phyloP scores from a whole-genome alignment of 805 yeast genomes.

The Metschnikowia kofuensis region DNA sequence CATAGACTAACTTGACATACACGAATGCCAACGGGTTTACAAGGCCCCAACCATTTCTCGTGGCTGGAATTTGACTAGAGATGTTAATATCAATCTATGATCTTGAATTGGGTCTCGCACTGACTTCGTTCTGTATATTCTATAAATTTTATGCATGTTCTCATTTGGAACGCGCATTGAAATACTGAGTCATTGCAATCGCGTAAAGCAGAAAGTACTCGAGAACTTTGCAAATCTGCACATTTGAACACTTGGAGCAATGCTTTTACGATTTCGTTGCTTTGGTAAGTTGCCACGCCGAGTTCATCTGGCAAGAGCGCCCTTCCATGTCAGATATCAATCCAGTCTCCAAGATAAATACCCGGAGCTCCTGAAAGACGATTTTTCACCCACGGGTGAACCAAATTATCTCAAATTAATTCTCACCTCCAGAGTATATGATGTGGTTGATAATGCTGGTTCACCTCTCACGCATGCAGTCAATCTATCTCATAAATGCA shows the following conservation, averaged over 20 bases:
- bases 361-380: constrained; percentile 49
- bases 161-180: too few relatives aligned
- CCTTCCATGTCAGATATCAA: constrained; percentile 1
- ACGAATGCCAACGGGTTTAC: not conserved
- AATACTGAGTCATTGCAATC: constrained; percentile 1
- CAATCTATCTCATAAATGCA: constrained; percentile 69
- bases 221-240: too few relatives aligned
- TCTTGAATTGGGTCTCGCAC: too few relatives aligned
- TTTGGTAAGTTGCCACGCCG: not conserved
- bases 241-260: not conserved
- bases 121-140: too few relatives aligned
- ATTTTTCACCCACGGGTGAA: constrained; percentile 53
- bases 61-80: too few relatives aligned
- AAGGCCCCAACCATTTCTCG: too few relatives aligned
- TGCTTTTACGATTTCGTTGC: constrained; percentile 6
- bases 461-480: constrained; percentile 80
- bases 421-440: constrained; percentile 90
- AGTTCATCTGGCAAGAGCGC: not conserved
- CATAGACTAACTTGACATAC: not conserved
- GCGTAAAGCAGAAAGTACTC: not conserved
- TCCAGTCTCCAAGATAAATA: constrained; percentile 25
- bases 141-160: too few relatives aligned
- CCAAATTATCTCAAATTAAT: constrained; percentile 95
- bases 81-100: too few relatives aligned
- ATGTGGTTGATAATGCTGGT: constrained; percentile 74